Percentiles rank a stretch among this genome's conserved stretches.
Evolutionary conservation across 768 basidiomycete species (phyloP).

Genomic region (Phylloporus scabripes): DNA sequence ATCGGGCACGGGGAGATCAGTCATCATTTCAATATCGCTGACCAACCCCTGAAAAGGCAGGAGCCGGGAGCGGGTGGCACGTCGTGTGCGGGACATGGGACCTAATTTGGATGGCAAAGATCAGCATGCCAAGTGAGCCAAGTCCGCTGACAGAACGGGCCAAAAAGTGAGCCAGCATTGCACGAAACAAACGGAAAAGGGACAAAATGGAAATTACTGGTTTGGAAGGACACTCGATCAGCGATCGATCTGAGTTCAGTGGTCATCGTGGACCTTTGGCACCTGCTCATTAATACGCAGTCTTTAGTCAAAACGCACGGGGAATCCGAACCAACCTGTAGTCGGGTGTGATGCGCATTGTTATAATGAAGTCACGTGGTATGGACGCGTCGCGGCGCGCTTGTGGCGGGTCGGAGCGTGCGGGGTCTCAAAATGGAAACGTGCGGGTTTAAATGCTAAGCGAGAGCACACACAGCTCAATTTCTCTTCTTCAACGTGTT

Average conservation of each 20-base stretch:
- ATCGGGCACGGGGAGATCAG: conserved; percentile 23
- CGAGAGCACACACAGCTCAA: conserved; percentile 19
- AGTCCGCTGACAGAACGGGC: neutral
- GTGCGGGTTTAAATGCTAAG: conserved; percentile 28
- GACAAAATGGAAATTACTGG: neutral
- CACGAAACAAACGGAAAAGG: neutral
- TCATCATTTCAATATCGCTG: conserved; percentile 30
- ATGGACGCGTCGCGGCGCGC: conserved; percentile 22
- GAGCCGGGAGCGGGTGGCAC: conserved; percentile 11
- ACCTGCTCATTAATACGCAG: conserved; percentile 4
- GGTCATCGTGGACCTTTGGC: conserved; percentile 6
- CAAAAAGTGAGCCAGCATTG: neutral
- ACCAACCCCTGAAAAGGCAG: conserved; percentile 24
- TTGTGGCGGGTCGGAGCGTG: conserved; percentile 27
- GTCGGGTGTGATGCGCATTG: neutral
- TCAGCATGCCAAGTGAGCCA: neutral
- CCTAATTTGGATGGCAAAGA: neutral
- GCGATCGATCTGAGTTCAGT: conserved; percentile 8
- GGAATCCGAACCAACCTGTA: neutral
- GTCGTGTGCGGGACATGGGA: neutral
- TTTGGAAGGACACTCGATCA: conserved; percentile 17
- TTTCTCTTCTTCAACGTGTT: conserved; percentile 29
- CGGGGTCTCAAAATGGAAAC: conserved; percentile 30
- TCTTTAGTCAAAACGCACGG: neutral
- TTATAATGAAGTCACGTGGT: conserved; percentile 22